Evolutionary conservation across 345 rosid species (phyloP).

Genomic region (Salix purpurea): DNA sequence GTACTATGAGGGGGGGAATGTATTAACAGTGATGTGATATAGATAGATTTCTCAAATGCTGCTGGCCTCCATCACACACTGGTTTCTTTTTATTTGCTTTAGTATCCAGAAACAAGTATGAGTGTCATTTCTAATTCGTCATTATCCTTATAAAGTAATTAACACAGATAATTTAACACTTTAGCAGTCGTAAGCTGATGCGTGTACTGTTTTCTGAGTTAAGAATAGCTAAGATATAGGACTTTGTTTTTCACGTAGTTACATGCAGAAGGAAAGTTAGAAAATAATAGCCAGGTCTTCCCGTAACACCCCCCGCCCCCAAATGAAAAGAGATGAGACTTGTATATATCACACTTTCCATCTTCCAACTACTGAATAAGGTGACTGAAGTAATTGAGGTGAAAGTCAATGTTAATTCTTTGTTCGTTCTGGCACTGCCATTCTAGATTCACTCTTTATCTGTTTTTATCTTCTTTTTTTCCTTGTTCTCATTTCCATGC

Average conservation of each 20-base stretch:
- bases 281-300: background rate
- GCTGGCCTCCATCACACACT: background rate
- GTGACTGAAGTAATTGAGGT: background rate
- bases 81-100: conserved; percentile 3
- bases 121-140: background rate
- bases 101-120: background rate
- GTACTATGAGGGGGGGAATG: too few species aligned
- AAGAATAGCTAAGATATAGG: background rate
- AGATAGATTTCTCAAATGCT: too few species aligned
- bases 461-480: background rate
- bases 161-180: background rate
- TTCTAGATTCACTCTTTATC: background rate
- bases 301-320: background rate
- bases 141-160: background rate
- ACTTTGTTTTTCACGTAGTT: background rate
- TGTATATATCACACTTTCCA: background rate
- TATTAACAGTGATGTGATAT: too few species aligned
- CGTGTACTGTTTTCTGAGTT: background rate
- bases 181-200: background rate
- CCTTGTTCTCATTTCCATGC: background rate
- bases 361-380: background rate
- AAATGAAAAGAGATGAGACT: background rate
- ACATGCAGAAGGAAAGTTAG: background rate
- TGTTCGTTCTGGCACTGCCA: background rate
- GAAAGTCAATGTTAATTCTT: background rate